A percentile compares a stretch with the other conserved stretches of the same genome.
phyloP scores from a whole-genome alignment of 2,329 filamentous ascomycete species.

The Colletotrichum sp. region DNA sequence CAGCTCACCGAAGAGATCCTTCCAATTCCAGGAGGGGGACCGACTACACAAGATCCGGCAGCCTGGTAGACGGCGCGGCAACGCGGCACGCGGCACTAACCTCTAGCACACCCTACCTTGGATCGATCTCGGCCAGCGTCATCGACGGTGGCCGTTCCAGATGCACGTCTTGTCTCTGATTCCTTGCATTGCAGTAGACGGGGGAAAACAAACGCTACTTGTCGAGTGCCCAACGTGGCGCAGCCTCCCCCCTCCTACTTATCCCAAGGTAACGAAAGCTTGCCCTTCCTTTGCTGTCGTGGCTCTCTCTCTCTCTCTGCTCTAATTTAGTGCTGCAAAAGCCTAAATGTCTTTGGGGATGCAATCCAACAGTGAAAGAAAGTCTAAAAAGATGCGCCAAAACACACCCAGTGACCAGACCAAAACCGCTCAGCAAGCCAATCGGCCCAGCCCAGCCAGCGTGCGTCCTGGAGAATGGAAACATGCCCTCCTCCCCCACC shows the following conservation, averaged over 20 bases:
- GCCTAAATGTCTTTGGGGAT: not conserved
- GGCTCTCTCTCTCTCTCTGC: not conserved
- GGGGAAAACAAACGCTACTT: not conserved
- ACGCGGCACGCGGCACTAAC: not conserved
- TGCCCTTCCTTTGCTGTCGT: not conserved
- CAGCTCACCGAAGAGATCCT: not conserved
- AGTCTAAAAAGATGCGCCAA: not conserved
- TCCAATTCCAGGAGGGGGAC: not conserved
- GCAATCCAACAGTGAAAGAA: not conserved
- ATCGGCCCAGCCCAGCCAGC: not conserved
- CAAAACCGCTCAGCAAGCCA: not conserved
- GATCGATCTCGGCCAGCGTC: not conserved
- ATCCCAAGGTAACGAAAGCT: not conserved
- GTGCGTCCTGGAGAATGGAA: not conserved
- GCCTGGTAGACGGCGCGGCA: not conserved
- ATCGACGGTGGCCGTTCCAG: not conserved
- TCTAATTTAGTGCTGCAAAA: not conserved
- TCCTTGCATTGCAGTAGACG: not conserved
- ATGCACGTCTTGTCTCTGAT: not conserved
- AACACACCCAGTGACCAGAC: not conserved
- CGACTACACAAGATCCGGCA: constrained; percentile 1
- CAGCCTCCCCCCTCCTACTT: not conserved
- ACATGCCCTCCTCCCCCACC: not conserved
- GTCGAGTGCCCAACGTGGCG: not conserved
- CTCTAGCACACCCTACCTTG: not conserved